Evolutionary conservation across 2,329 filamentous ascomycete species (phyloP), one percentile per base, ranked within the genome.

Genomic region (Akanthomyces lecanii): DNA sequence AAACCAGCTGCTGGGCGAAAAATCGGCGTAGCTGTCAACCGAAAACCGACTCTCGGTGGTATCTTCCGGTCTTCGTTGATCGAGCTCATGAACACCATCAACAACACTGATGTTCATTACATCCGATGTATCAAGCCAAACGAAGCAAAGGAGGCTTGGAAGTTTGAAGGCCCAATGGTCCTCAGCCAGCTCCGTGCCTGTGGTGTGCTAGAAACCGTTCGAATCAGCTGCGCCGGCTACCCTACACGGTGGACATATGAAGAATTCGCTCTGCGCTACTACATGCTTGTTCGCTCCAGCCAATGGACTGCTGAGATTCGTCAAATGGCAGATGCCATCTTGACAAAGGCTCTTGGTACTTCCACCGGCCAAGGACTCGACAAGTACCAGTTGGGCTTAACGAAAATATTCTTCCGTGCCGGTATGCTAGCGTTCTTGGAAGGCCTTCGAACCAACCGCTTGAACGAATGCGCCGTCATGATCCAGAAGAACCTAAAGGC

Each of bases 71-170:
- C 93, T 3, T 98, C 95, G 10, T 81, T 99, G 71, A 98, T 99
- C 70, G 95, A 99, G 77, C 85, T 99, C 58, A 99, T 99, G 94
- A 84, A 87, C 74, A 99, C 95, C 5, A 99, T 99, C 77, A 97
- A 96, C 76, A 93, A 91, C 69, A 99, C 95, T 3, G 95, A 99
- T 74, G 95, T 98, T 23, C 95, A 99, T 77, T 99, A 99, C 77
- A 99, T 99, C 73, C 89, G 95, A 69, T 99, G 95, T 76, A 98
- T 99, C 78, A 99, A 99, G 79, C 95, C 95, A 38, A 99, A 99
- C 74, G 95, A 99, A 78, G 91, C 87, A 57, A 99, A 99, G 77
- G 91, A 91, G 71, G 87, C 95, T 0, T 99, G 95, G 95, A 94
- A 96, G 71, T 99, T 98, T 66, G 95, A 99, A 74, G 95, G 95